Conservation (phyloP, 805 yeast species). For the Zygosaccharomyces bailii region DNA sequence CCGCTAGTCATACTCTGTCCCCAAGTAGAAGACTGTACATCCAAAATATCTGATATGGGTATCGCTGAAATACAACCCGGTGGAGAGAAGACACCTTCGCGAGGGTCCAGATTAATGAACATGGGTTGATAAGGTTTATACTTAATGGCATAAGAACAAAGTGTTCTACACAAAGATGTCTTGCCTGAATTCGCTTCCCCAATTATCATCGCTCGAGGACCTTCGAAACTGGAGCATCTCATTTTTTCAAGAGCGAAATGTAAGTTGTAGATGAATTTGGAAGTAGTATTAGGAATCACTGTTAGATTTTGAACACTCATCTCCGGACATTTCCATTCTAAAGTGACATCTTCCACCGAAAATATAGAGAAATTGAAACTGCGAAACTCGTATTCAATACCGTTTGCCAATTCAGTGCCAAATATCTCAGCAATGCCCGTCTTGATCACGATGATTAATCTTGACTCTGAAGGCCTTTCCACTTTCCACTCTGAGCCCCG, state of each 20-base stretch:
- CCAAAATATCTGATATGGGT: slow-evolving; percentile 74
- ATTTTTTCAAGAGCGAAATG: slow-evolving; percentile 71
- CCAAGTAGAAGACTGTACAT: slow-evolving; percentile 65
- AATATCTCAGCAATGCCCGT: slow-evolving; percentile 82
- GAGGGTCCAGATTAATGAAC: slow-evolving; percentile 75
- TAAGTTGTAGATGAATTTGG: slow-evolving; percentile 66
- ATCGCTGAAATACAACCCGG: slow-evolving; percentile 88
- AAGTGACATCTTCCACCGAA: slow-evolving; percentile 61
- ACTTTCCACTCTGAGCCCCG: slow-evolving; percentile 34
- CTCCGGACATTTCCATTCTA: slow-evolving; percentile 44
- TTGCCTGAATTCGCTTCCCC: slow-evolving; percentile 80
- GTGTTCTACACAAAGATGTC: slow-evolving; percentile 63
- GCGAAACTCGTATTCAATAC: slow-evolving; percentile 55
- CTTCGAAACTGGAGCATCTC: slow-evolving; percentile 37
- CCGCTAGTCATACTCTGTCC: slow-evolving; percentile 80
- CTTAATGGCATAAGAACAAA: slow-evolving; percentile 74
- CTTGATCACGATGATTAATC: slow-evolving; percentile 37
- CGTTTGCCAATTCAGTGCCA: slow-evolving; percentile 87
- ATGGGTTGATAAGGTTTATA: slow-evolving; percentile 61
- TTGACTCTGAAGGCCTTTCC: slow-evolving; percentile 41
- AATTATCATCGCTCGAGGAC: slow-evolving; percentile 56
- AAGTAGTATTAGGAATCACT: slow-evolving; percentile 59
- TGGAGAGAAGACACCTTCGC: slow-evolving; percentile 60
- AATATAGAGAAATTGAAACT: slow-evolving; percentile 54
- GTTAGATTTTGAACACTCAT: slow-evolving; percentile 37